Evolutionary conservation across 805 yeast genomes (phyloP).

Genomic region (Sungouiella blattae): DNA sequence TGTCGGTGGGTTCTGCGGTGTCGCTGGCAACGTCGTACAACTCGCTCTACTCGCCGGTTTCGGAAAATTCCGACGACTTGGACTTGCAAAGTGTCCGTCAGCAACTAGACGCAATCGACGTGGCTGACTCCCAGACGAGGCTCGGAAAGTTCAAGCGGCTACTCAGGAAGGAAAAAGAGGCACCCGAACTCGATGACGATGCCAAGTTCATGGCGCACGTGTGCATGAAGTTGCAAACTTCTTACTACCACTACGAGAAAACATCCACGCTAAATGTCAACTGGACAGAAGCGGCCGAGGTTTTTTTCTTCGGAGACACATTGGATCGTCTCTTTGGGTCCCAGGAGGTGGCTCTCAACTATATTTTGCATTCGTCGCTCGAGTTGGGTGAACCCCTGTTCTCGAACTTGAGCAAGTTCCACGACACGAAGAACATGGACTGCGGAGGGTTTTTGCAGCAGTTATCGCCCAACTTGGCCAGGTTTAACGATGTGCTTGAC

Average conservation of each 20-base stretch:
- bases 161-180: conserved; percentile 3
- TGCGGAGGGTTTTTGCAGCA: conserved; percentile 4
- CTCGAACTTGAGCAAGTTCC: conserved; percentile 13
- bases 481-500: conserved; percentile 14
- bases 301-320: conserved; percentile 18
- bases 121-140: no score
- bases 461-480: conserved; percentile 7
- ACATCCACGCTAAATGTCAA: conserved; percentile 8
- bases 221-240: conserved; percentile 2
- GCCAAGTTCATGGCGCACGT: conserved; percentile 7
- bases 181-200: conserved; percentile 6
- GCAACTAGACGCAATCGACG: conserved; percentile 6
- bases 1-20: neutral
- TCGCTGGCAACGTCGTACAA: conserved; percentile 3
- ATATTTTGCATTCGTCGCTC: conserved; percentile 13
- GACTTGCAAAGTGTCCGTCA: conserved; percentile 13
- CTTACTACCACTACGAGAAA: conserved; percentile 7
- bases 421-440: conserved; percentile 3
- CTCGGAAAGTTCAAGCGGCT: conserved; percentile 6
- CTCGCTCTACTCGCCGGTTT: conserved; percentile 8
- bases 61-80: conserved; percentile 9
- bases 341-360: conserved; percentile 9
- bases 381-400: conserved; percentile 20
- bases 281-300: conserved; percentile 18
- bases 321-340: conserved; percentile 10